Conservation (phyloP, 129 eudicot genomes). For the Silybum marianum region DNA sequence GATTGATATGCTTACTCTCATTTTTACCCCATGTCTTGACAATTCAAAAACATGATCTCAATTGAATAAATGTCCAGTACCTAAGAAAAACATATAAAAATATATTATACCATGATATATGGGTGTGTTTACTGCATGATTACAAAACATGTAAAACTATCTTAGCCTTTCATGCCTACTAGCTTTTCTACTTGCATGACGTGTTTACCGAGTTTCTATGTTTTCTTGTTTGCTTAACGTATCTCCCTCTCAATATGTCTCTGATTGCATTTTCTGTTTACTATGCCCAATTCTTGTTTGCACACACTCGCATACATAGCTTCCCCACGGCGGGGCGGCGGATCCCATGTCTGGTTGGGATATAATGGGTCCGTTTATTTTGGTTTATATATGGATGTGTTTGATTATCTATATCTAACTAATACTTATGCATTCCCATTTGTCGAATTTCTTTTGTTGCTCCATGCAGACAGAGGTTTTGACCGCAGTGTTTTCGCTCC, state of each 20-base stretch:
- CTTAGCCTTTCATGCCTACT: conserved; percentile 1
- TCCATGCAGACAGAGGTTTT: conserved; percentile 61
- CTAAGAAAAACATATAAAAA: neutral
- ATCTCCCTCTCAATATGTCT: neutral
- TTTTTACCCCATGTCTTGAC: neutral
- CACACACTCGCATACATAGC: no score
- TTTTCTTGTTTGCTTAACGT: neutral
- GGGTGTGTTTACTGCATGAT: neutral
- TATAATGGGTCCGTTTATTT: neutral
- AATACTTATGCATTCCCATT: neutral
- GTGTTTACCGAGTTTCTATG: neutral
- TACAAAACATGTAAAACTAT: neutral
- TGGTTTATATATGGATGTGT: neutral
- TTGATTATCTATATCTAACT: neutral
- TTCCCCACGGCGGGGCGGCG: no score
- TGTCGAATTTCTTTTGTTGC: neutral
- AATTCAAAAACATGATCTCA: neutral
- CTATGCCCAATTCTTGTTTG: neutral
- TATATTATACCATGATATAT: neutral
- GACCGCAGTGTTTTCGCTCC: conserved; percentile 49
- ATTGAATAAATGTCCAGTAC: neutral
- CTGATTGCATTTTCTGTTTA: neutral
- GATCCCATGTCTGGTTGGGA: no score
- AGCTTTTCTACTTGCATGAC: neutral
- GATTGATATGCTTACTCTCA: neutral